phyloP scores from a whole-genome alignment of 2,329 filamentous ascomycete species.

The Pseudogymnoascus sp. region DNA sequence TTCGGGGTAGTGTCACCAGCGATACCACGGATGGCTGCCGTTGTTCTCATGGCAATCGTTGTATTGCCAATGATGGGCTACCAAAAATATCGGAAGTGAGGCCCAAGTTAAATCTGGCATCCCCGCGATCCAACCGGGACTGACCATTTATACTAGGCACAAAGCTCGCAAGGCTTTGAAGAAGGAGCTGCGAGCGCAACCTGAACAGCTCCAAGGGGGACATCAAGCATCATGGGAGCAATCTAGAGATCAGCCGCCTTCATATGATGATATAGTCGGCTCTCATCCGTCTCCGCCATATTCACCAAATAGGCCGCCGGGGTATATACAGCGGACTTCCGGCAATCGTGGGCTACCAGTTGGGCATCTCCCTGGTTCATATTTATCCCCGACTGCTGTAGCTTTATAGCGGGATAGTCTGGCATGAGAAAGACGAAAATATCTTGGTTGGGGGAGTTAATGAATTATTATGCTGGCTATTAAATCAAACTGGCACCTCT shows the following conservation, averaged over 20 bases:
- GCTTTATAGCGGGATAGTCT: not conserved
- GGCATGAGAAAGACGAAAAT: not conserved
- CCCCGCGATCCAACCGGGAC: not conserved
- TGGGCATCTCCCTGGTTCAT: not conserved
- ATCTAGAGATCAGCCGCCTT: not conserved
- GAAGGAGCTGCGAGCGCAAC: not conserved
- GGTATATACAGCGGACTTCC: not conserved
- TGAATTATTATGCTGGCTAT: not conserved
- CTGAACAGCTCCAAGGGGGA: not conserved
- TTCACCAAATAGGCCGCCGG: not conserved
- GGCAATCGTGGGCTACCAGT: not conserved
- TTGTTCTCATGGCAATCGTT: constrained; percentile 2
- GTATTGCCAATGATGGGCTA: not conserved
- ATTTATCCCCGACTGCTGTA: not conserved
- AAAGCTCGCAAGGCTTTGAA: not conserved
- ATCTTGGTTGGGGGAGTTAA: not conserved
- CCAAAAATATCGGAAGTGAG: constrained; percentile 1
- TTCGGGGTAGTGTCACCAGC: not conserved
- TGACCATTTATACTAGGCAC: not conserved
- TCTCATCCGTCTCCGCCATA: not conserved
- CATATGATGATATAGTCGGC: not conserved
- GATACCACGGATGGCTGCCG: not conserved
- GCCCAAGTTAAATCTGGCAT: not conserved
- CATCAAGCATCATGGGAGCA: not conserved
- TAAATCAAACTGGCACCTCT: not conserved